Evolutionary conservation across 306 rosid genomes (phyloP), one percentile per base, ranked within the genome.

Genomic region (Luffa acutangula): DNA sequence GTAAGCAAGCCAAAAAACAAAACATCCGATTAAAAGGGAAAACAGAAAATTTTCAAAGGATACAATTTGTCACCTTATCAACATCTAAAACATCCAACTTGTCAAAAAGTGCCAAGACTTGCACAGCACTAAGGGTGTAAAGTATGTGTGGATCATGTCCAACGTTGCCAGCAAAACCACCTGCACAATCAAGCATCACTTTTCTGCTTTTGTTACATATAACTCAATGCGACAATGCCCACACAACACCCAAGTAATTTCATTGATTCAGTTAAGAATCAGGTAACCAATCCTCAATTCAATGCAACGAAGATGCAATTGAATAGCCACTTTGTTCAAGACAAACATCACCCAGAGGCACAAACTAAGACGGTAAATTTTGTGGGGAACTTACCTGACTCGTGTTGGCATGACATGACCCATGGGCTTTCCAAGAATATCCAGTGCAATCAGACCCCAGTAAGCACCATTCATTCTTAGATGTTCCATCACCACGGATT

Each of bases 401-500:
- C 88, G 21, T 95, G 92, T 70, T 88, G 91, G 85, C 98, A 92
- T 72, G 88, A 84, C 84, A 91, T 67, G 56, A 95, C 71, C 97
- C 95, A 90, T 9, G 97, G 92, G 93, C 87, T 91, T 92, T 77
- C 92, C 96, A 17, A 92, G 74, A 59, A 95, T 81, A 85, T 95
- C 97, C 58, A 95, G 87, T 53, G 97, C 74, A 54, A 90, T 87
- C 86, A 95, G n/a, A 34, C 97, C 97, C 97, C 98, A 91, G 53
- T 92, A 95, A 12, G 91, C 96, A 45, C 98, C 98, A 78, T 82
- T 95, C 93, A 95, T 85, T 84, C 97, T 90, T 39, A 94, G 86
- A 86, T 92, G 98, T 82, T 94, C 96, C 95, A 91, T 87, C 77
- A 86, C 87, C 62, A 92, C 97, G 9, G 97, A 91, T 79, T 87